These are phyloP conservation scores for Kazachstania viticola DNA, from an alignment of 805 yeast species.

Conservation along the genomic window DNA sequence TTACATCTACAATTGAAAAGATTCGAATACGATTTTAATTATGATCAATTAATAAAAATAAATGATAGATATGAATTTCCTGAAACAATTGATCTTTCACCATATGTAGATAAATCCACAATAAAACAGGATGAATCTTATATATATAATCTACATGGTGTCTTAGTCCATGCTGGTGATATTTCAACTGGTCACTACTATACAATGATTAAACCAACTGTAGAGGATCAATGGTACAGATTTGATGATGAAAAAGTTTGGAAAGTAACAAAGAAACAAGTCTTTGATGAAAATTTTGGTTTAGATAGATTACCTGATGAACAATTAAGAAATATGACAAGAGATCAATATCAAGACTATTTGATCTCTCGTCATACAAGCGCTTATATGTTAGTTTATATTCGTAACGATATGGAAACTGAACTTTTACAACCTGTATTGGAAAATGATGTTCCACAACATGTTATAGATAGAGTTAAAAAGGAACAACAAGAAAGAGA, in stretches of 20 bases:
- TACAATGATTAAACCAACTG: slow-evolving; percentile 77
- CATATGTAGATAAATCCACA: slow-evolving; percentile 52
- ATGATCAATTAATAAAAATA: slow-evolving; percentile 78
- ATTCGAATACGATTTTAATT: slow-evolving; percentile 86
- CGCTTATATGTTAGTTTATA: slow-evolving; percentile 94
- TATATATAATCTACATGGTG: slow-evolving; percentile 80
- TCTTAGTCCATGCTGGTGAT: slow-evolving; percentile 91
- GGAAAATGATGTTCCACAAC: slow-evolving; percentile 50
- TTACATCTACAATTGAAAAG: slow-evolving; percentile 87
- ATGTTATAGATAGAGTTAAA: slow-evolving; percentile 54
- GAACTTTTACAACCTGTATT: slow-evolving; percentile 47
- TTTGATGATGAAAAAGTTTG: slow-evolving; percentile 95
- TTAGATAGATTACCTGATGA: slow-evolving; percentile 46
- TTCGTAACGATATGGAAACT: slow-evolving; percentile 49
- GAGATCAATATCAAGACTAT: slow-evolving; percentile 52
- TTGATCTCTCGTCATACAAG: slow-evolving; percentile 73
- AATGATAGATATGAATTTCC: slow-evolving; percentile 90
- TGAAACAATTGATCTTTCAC: slow-evolving; percentile 64
- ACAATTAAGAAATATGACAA: slow-evolving; percentile 39
- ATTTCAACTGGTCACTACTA: slow-evolving; percentile 94
- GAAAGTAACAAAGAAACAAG: slow-evolving; percentile 73
- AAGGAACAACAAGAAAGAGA: slow-evolving; percentile 50
- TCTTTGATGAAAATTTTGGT: slow-evolving; percentile 87
- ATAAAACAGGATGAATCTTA: slow-evolving; percentile 14
- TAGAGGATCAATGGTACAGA: slow-evolving; percentile 65